A percentile compares a stretch with the other conserved stretches of the same genome.
Conservation (phyloP, 441 rosid genomes). For the Populus tomentosa region DNA sequence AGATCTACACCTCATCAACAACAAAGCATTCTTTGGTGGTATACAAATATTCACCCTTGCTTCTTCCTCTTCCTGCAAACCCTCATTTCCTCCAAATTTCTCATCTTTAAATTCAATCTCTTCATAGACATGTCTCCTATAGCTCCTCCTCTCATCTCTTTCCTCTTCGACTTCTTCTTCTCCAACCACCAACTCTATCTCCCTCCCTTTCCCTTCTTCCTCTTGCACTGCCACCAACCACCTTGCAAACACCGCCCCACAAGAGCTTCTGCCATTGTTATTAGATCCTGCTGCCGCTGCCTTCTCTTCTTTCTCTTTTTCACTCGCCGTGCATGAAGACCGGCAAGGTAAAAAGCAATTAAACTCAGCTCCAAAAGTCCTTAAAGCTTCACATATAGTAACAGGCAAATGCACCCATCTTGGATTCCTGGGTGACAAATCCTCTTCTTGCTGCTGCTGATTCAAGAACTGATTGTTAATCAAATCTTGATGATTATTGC, state of each 20-base stretch:
- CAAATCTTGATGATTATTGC: slow-evolving; percentile 7
- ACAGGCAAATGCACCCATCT: slow-evolving; percentile 84
- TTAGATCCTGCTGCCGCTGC: slow-evolving; percentile 10
- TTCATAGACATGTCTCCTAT: slow-evolving; percentile 70
- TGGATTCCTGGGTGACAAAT: slow-evolving; percentile 44
- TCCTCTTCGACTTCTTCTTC: slow-evolving; percentile 47
- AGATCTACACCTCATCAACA: slow-evolving; percentile 91
- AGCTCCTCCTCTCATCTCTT: slow-evolving; percentile 39
- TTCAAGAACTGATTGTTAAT: slow-evolving; percentile 12
- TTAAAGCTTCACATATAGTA: slow-evolving; percentile 73
- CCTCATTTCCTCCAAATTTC: slow-evolving; percentile 26
- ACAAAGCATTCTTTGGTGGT: slow-evolving; percentile 87
- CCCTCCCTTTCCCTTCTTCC: slow-evolving; percentile 39
- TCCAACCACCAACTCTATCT: slow-evolving; percentile 72
- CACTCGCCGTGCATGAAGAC: slow-evolving; percentile 53
- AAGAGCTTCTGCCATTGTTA: slow-evolving; percentile 24
- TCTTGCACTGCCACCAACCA: slow-evolving; percentile 80
- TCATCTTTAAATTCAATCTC: slow-evolving; percentile 56
- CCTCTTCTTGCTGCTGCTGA: slow-evolving; percentile 34
- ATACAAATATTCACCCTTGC: slow-evolving; percentile 51
- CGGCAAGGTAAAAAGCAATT: slow-evolving; percentile 86
- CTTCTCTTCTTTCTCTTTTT: slow-evolving; percentile 41
- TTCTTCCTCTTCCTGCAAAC: slow-evolving; percentile 41
- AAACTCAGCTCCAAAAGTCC: slow-evolving; percentile 75
- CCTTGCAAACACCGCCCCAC: slow-evolving; percentile 53